Percentiles rank a stretch among this genome's conserved stretches.
These are phyloP conservation scores for Backusella luteola DNA, from an alignment of 192 early-diverging fungal genomes.

Conservation along the genomic window DNA sequence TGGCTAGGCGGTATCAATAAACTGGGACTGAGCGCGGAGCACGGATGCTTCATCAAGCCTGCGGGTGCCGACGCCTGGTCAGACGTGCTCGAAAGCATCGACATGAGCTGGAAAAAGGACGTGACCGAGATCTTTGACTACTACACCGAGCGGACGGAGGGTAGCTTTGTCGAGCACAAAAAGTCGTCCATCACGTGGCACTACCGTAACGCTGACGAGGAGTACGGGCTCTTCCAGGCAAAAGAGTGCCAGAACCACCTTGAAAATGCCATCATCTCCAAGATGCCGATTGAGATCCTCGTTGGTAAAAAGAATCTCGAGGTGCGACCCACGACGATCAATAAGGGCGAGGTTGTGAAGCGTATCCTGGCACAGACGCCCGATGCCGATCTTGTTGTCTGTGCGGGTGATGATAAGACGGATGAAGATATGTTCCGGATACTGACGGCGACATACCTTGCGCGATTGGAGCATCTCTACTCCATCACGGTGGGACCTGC, in stretches of 20 bases:
- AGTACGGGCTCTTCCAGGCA: conserved; percentile 83
- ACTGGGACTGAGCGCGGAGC: conserved; percentile 82
- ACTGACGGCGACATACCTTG: conserved; percentile 23
- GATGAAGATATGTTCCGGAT: conserved; percentile 90
- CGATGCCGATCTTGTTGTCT: conserved; percentile 74
- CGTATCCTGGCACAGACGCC: conserved; percentile 54
- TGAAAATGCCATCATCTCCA: conserved; percentile 73
- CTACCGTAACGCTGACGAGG: conserved; percentile 82
- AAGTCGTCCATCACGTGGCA: conserved; percentile 89
- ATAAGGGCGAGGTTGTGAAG: conserved; percentile 91
- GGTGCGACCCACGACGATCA: conserved; percentile 75
- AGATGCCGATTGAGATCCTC: conserved; percentile 82
- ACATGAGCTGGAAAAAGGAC: conserved; percentile 84
- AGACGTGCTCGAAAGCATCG: conserved; percentile 51
- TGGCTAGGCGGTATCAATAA: conserved; percentile 69
- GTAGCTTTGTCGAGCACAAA: conserved; percentile 83
- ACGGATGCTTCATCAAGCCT: conserved; percentile 83
- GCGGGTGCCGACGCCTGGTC: conserved; percentile 57
- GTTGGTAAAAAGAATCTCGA: conserved; percentile 92
- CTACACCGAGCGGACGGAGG: conserved; percentile 84
- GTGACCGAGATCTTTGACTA: conserved; percentile 81
- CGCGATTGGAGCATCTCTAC: conserved; percentile 44
- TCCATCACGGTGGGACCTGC: conserved; percentile 82
- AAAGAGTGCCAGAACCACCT: conserved; percentile 90
- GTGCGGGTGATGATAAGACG: conserved; percentile 87